Conservation (phyloP, 139 green algal species). For the Penium margaritaceum region DNA sequence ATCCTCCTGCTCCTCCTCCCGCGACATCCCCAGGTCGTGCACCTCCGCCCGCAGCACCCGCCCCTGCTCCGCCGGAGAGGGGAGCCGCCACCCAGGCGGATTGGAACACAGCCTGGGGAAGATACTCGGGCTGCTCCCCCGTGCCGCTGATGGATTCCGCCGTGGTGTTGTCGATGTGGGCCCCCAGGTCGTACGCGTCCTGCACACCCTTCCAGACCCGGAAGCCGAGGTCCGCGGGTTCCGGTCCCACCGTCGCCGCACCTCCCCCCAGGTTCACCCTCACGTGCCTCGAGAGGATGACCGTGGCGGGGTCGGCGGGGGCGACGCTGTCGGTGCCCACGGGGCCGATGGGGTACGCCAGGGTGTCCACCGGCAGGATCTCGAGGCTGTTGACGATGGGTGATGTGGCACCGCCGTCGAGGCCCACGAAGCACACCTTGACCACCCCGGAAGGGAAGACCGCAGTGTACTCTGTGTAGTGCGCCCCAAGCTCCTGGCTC, state of each 20-base stretch:
- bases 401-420: background rate
- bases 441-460: background rate
- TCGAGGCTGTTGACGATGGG: conserved; percentile 23
- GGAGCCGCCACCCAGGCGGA: no score
- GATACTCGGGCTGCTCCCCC: background rate
- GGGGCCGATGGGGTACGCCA: background rate
- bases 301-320: background rate
- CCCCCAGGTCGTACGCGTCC: background rate
- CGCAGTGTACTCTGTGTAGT: conserved; percentile 16
- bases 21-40: no score
- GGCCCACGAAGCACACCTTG: conserved; percentile 6
- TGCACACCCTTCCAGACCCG: conserved; percentile 9
- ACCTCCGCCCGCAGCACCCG: no score
- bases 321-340: background rate
- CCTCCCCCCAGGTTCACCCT: conserved; percentile 15
- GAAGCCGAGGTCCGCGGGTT: conserved; percentile 13
- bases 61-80: no score
- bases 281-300: conserved; percentile 6
- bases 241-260: conserved; percentile 1
- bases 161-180: background rate
- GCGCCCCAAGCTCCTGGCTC: no score
- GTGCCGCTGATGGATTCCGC: background rate
- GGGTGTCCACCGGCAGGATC: conserved; percentile 1
- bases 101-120: conserved; percentile 15
- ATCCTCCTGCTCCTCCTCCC: no score